Percentiles rank a stretch among this genome's conserved stretches.
These are phyloP conservation scores for Naematelia encephala DNA, from an alignment of 768 basidiomycete species.

Conservation along the genomic window DNA sequence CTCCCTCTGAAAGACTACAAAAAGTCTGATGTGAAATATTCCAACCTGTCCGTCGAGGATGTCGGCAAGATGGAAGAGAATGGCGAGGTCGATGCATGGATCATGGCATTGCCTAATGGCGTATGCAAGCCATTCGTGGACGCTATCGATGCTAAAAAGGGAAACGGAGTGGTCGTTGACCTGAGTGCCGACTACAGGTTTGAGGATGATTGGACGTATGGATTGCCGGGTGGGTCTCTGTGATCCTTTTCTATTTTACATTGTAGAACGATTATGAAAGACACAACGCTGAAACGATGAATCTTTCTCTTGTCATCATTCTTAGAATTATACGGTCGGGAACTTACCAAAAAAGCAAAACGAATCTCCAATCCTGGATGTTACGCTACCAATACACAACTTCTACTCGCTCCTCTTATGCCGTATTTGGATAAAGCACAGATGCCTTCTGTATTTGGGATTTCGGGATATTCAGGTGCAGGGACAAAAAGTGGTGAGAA, in stretches of 20 bases:
- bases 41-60: conserved; percentile 71
- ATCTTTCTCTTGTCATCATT: conserved; percentile 41
- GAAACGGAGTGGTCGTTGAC: conserved; percentile 79
- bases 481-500: conserved; percentile 72
- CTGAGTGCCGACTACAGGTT: conserved; percentile 93
- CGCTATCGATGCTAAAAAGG: conserved; percentile 69
- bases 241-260: conserved; percentile 1
- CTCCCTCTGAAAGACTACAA: conserved; percentile 73
- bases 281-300: conserved; percentile 42
- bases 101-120: conserved; percentile 98
- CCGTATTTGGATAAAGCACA: conserved; percentile 61
- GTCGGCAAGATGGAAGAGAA: conserved; percentile 84
- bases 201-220: conserved; percentile 93
- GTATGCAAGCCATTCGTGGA: conserved; percentile 95
- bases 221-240: conserved; percentile 87
- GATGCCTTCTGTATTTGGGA: conserved; percentile 80
- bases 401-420: conserved; percentile 85
- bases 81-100: conserved; percentile 93
- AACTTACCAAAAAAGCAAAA: conserved; percentile 64
- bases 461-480: conserved; percentile 93
- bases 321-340: conserved; percentile 81
- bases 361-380: conserved; percentile 97
- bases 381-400: conserved; percentile 88
- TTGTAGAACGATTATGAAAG: conserved; percentile 11
- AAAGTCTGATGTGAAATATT: conserved; percentile 69